Conservation (phyloP, 2,329 filamentous ascomycete species). For the Xylaria arbuscula region DNA sequence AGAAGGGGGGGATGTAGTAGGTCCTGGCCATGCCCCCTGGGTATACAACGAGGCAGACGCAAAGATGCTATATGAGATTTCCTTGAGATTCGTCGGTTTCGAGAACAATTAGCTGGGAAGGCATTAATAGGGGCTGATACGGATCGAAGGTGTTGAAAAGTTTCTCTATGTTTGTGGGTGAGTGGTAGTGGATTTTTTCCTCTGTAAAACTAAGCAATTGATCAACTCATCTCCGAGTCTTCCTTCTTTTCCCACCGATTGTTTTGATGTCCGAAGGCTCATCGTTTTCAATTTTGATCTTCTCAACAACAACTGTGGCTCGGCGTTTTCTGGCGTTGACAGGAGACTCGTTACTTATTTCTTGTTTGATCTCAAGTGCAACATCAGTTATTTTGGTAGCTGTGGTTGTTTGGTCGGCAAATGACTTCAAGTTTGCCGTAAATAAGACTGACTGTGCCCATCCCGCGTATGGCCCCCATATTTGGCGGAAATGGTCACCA, state of each 20-base stretch:
- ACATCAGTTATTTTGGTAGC: constrained; percentile 43
- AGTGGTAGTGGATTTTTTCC: not conserved
- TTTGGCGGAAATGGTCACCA: constrained; percentile 84
- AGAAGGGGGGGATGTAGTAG: constrained; percentile 17
- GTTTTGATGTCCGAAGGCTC: constrained; percentile 24
- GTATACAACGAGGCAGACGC: constrained; percentile 24
- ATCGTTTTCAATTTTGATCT: constrained; percentile 41
- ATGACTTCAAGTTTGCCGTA: constrained; percentile 88
- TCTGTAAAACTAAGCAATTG: constrained; percentile 1
- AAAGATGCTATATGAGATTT: constrained; percentile 23
- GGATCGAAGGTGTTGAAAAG: not conserved
- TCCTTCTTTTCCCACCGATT: constrained; percentile 39
- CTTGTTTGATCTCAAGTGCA: constrained; percentile 48
- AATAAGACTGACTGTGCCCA: constrained; percentile 99
- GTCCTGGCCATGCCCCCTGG: constrained; percentile 19
- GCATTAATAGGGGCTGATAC: not conserved
- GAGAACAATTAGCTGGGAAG: not conserved
- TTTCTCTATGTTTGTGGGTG: not conserved
- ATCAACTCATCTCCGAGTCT: constrained; percentile 32
- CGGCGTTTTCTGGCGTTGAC: constrained; percentile 41
- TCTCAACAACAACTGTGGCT: constrained; percentile 34
- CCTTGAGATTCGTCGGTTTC: constrained; percentile 16
- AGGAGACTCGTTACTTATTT: constrained; percentile 25
- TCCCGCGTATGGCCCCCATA: constrained; percentile 94
- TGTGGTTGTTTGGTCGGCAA: constrained; percentile 73